A percentile compares a stretch with the other conserved stretches of the same genome.
These are phyloP conservation scores for Daldinia vernicosa DNA, from an alignment of 495 filamentous ascomycete species.

Conservation along the genomic window DNA sequence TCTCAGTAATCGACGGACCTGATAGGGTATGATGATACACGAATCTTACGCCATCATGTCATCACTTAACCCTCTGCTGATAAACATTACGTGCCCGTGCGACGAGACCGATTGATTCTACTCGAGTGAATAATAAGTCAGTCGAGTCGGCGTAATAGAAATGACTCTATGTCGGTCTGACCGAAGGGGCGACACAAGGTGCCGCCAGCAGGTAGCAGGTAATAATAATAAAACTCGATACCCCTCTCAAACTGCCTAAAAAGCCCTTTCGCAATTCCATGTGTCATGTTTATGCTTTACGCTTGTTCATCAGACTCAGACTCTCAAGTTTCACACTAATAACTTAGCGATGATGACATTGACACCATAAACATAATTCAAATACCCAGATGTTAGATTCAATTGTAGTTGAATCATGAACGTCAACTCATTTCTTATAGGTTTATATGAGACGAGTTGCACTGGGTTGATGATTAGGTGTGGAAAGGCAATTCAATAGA, in stretches of 20 bases:
- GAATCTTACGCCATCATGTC: constrained; percentile 45
- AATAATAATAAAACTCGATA: constrained; percentile 40
- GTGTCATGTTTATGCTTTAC: not conserved
- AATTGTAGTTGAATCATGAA: constrained; percentile 13
- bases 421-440: not conserved
- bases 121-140: constrained; percentile 6
- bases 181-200: constrained; percentile 24
- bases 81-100: constrained; percentile 40
- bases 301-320: constrained; percentile 1
- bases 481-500: constrained; percentile 13
- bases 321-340: constrained; percentile 13
- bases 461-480: constrained; percentile 8
- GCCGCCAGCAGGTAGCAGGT: constrained; percentile 22
- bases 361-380: not conserved
- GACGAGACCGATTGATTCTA: constrained; percentile 19
- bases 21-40: constrained; percentile 38
- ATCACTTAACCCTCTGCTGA: constrained; percentile 35
- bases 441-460: constrained; percentile 3
- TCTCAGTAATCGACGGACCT: constrained; percentile 32
- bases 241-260: constrained; percentile 39
- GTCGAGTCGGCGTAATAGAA: not conserved
- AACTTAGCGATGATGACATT: constrained; percentile 15
- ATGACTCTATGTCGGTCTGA: constrained; percentile 12
- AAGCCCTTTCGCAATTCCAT: constrained; percentile 8
- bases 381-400: not conserved